Percentiles rank a stretch among this genome's conserved stretches.
Evolutionary conservation across 495 filamentous ascomycete species (phyloP).

Genomic region (Patellaria atrata): DNA sequence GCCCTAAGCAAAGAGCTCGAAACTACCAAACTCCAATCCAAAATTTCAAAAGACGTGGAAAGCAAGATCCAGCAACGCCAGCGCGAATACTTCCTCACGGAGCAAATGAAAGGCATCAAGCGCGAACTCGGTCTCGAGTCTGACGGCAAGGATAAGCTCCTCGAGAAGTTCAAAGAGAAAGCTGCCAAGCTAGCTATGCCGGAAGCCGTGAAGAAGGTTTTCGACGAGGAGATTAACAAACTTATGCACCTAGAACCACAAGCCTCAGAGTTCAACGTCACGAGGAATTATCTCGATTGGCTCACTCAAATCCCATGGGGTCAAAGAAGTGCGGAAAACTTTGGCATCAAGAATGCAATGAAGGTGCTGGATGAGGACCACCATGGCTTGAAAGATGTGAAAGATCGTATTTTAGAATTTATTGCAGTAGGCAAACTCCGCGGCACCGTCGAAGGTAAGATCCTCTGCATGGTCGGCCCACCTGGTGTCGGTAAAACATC

Average conservation of each 20-base stretch:
- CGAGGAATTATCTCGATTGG: conserved; percentile 98
- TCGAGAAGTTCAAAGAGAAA: conserved; percentile 95
- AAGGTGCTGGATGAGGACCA: conserved; percentile 92
- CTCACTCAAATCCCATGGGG: conserved; percentile 98
- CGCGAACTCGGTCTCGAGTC: conserved; percentile 91
- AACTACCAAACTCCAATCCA: conserved; percentile 92
- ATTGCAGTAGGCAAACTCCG: conserved; percentile 96
- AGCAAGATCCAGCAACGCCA: conserved; percentile 95
- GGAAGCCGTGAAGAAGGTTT: conserved; percentile 88
- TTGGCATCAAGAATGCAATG: conserved; percentile 81
- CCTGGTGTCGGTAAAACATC: conserved; percentile 96
- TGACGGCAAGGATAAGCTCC: conserved; percentile 93
- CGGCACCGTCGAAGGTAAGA: conserved; percentile 96
- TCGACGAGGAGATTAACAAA: conserved; percentile 96
- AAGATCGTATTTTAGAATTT: conserved; percentile 96
- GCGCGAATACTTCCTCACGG: conserved; percentile 97
- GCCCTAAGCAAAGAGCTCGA: conserved; percentile 96
- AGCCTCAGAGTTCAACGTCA: conserved; percentile 97
- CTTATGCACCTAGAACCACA: conserved; percentile 86
- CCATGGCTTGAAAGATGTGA: conserved; percentile 94
- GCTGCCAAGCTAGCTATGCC: conserved; percentile 91
- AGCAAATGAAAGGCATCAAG: conserved; percentile 99
- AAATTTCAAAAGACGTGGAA: conserved; percentile 97
- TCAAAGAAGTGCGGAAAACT: conserved; percentile 89
- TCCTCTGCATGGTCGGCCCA: conserved; percentile 92